phyloP scores from a whole-genome alignment of 441 rosid species.

The Populus tomentosa region DNA sequence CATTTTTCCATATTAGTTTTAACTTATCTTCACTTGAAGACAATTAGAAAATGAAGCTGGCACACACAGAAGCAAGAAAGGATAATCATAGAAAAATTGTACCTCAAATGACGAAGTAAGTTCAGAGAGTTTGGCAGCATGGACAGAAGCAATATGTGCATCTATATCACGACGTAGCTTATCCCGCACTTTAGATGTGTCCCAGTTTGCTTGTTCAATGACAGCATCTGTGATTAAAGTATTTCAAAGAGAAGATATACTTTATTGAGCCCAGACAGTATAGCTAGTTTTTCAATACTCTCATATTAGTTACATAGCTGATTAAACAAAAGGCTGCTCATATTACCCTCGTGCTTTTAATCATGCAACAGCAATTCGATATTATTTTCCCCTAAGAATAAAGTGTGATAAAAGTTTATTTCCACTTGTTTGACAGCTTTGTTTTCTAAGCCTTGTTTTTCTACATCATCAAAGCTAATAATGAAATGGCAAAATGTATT shows the following conservation, averaged over 20 bases:
- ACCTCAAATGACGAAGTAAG: slow-evolving; percentile 66
- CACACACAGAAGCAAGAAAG: background rate
- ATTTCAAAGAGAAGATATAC: background rate
- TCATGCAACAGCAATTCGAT: background rate
- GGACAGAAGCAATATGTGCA: slow-evolving; percentile 68
- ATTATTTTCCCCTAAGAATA: background rate
- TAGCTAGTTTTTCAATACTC: background rate
- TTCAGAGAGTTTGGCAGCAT: slow-evolving; percentile 75
- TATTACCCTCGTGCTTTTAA: background rate
- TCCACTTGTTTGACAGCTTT: background rate
- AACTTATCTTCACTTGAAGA: background rate
- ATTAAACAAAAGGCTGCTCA: background rate
- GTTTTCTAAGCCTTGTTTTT: background rate
- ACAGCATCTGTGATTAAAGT: slow-evolving; percentile 51
- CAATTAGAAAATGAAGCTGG: background rate
- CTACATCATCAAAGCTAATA: background rate
- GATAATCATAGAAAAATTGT: slow-evolving; percentile 14
- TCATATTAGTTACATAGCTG: background rate
- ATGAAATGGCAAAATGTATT: background rate
- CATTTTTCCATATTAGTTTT: background rate
- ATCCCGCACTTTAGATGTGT: slow-evolving; percentile 59
- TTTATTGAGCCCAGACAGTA: background rate
- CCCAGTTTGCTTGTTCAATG: slow-evolving; percentile 87
- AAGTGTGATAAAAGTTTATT: background rate
- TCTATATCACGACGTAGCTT: slow-evolving; percentile 73